A percentile compares a stretch with the other conserved stretches of the same genome.
Conservation (phyloP, 176 grass and related monocot species). For the Cymbopogon citratus region DNA sequence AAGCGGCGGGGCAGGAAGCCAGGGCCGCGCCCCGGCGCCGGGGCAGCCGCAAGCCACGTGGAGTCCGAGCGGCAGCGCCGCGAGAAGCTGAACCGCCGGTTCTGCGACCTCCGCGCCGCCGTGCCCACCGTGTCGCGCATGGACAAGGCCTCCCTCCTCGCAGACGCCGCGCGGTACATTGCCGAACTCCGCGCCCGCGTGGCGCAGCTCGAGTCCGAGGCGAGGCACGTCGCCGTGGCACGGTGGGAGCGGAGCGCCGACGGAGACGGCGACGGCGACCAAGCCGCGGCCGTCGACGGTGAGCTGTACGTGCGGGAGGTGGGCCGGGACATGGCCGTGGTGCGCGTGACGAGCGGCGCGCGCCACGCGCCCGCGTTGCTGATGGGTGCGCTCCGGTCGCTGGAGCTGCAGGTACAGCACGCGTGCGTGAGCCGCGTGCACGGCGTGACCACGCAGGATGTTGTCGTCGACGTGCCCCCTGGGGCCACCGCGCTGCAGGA, state of each 20-base stretch:
- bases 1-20: slow-evolving; percentile 43
- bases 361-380: slow-evolving; percentile 48
- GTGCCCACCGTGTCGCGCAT: slow-evolving; percentile 76
- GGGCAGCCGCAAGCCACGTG: slow-evolving; percentile 38
- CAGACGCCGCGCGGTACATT: slow-evolving; percentile 67
- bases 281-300: not conserved
- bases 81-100: not conserved
- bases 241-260: slow-evolving; percentile 26
- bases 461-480: slow-evolving; percentile 41
- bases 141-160: slow-evolving; percentile 85
- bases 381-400: slow-evolving; percentile 49
- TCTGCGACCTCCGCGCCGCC: slow-evolving; percentile 34
- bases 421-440: slow-evolving; percentile 46
- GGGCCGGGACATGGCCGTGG: slow-evolving; percentile 26
- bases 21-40: slow-evolving; percentile 2
- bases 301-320: slow-evolving; percentile 28
- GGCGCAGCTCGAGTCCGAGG: slow-evolving; percentile 36
- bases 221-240: slow-evolving; percentile 1
- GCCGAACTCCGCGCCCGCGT: slow-evolving; percentile 51
- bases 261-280: not conserved
- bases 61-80: slow-evolving; percentile 70
- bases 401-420: slow-evolving; percentile 53
- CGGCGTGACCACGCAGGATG: slow-evolving; percentile 51
- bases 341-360: slow-evolving; percentile 26
- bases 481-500: slow-evolving; percentile 11